A percentile compares a stretch with the other conserved stretches of the same genome.
These are phyloP conservation scores for Mycosarcoma maydis DNA, from an alignment of 1,284 basidiomycete species.

Conservation along the genomic window DNA sequence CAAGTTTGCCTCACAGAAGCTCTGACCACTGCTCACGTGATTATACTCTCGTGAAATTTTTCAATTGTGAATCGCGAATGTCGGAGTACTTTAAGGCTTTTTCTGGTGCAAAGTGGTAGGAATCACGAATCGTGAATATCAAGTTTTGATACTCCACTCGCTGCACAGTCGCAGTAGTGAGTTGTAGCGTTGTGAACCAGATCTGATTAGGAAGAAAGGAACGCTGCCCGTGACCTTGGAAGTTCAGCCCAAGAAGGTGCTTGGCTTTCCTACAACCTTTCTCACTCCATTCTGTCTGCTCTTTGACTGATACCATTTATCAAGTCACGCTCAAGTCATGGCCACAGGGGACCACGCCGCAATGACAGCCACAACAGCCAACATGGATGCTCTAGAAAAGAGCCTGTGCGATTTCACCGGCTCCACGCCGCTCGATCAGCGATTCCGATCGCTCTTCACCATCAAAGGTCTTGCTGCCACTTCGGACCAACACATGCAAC, in stretches of 20 bases:
- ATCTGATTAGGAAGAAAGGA: constrained; percentile 23
- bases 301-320: too few species aligned
- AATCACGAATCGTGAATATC: too few species aligned
- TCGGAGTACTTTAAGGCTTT: constrained; percentile 12
- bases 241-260: too few species aligned
- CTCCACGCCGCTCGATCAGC: constrained; percentile 81
- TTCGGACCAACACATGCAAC: constrained; percentile 47
- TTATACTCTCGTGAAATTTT: constrained; percentile 4
- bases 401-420: constrained; percentile 69
- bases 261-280: too few species aligned
- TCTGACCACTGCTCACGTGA: constrained; percentile 35
- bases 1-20: constrained; percentile 11
- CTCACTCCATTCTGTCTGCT: too few species aligned
- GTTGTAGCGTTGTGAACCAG: neutral
- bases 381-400: constrained; percentile 51
- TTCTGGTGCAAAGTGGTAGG: too few species aligned
- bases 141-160: too few species aligned
- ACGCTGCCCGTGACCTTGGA: too few species aligned
- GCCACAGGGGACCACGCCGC: neutral
- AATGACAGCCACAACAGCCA: constrained; percentile 27
- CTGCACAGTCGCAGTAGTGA: neutral
- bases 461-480: constrained; percentile 78
- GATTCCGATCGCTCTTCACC: constrained; percentile 93
- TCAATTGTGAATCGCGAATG: neutral
- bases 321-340: too few species aligned